These are phyloP conservation scores for Fusarium concolor DNA, from an alignment of 2,329 filamentous ascomycete genomes.

Conservation along the genomic window DNA sequence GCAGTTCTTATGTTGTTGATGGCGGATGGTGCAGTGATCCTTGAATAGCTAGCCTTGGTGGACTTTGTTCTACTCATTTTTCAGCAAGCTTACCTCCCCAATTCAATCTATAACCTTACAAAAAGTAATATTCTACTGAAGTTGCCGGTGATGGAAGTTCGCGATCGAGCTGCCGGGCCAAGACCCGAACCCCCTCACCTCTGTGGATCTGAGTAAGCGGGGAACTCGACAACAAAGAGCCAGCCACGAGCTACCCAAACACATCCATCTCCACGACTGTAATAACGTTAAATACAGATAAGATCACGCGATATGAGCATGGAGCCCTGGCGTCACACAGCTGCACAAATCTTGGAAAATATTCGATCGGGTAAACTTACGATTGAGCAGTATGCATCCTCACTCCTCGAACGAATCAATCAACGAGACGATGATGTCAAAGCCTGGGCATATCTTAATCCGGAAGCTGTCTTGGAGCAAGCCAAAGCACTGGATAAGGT, in stretches of 20 bases:
- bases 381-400: conserved; percentile 62
- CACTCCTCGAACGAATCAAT: conserved; percentile 59
- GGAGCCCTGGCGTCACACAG: conserved; percentile 49
- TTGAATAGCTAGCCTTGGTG: neutral
- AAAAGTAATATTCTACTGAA: neutral
- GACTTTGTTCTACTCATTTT: neutral
- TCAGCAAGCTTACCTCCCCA: neutral
- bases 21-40: conserved; percentile 49
- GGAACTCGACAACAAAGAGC: neutral
- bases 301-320: neutral
- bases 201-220: conserved; percentile 16
- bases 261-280: too few relatives aligned
- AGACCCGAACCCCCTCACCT: conserved; percentile 14
- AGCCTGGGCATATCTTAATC: conserved; percentile 63
- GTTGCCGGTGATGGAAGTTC: neutral
- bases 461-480: conserved; percentile 57
- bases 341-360: conserved; percentile 54
- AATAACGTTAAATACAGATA: accelerated
- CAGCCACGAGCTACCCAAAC: neutral
- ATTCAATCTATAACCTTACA: neutral
- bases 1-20: conserved; percentile 53
- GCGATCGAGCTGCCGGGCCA: neutral
- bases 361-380: conserved; percentile 57
- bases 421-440: conserved; percentile 58
- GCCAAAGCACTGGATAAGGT: conserved; percentile 63